phyloP scores from a whole-genome alignment of 1,284 basidiomycete genomes.

The Coniferiporia sulphurascens region DNA sequence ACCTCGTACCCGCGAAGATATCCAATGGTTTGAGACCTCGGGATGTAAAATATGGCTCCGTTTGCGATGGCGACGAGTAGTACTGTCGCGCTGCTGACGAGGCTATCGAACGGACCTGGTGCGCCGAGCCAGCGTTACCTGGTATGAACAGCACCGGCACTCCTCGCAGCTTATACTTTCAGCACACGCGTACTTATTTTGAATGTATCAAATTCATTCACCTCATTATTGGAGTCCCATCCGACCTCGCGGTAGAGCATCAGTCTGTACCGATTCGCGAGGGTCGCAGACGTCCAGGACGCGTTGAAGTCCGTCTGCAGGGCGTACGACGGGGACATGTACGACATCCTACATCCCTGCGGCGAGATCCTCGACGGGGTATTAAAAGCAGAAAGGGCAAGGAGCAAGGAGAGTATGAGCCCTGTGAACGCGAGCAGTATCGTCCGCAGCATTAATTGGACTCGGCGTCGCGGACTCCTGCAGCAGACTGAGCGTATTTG shows the following conservation, averaged over 20 bases:
- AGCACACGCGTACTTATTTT: not conserved
- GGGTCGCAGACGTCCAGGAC: constrained; percentile 51
- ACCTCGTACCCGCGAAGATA: constrained; percentile 70
- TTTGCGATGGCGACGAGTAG: constrained; percentile 50
- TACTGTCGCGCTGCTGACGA: constrained; percentile 84
- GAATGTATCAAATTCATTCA: constrained; percentile 30
- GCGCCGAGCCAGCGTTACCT: constrained; percentile 94
- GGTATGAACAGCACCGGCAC: constrained; percentile 92
- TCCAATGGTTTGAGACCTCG: constrained; percentile 60
- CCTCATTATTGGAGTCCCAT: constrained; percentile 63
- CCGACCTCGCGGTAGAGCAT: constrained; percentile 91
- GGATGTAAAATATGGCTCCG: constrained; percentile 46
- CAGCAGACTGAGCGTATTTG: not conserved
- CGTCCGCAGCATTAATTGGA: constrained; percentile 7
- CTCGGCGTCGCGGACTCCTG: not conserved
- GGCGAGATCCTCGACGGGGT: constrained; percentile 44
- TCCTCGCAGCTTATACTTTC: constrained; percentile 42
- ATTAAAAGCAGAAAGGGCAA: constrained; percentile 17
- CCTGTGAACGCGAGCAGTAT: constrained; percentile 2
- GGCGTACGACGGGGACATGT: constrained; percentile 92
- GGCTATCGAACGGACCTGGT: constrained; percentile 92
- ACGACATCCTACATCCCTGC: constrained; percentile 95
- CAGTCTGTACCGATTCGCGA: constrained; percentile 74
- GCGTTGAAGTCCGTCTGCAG: constrained; percentile 58
- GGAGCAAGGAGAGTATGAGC: constrained; percentile 5